Conservation (phyloP, 2,329 filamentous ascomycete species). For the Elsinoe arachidis region DNA sequence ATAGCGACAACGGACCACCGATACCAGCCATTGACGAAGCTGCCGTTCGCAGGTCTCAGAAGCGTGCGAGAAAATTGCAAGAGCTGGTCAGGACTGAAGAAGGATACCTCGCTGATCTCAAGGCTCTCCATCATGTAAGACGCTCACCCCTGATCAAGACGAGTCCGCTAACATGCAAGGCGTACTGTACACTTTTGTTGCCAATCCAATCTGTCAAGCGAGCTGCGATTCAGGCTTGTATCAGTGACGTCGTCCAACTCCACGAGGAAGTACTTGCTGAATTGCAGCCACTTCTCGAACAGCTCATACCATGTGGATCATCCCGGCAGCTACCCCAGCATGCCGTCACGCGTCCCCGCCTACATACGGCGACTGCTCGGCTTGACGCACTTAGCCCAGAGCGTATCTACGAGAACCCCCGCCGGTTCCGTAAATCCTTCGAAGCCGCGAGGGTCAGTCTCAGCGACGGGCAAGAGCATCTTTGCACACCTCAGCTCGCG, state of each 20-base stretch:
- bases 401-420: constrained; percentile 22
- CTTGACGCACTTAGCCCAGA: constrained; percentile 18
- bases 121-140: constrained; percentile 74
- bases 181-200: constrained; percentile 36
- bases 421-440: constrained; percentile 36
- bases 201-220: constrained; percentile 24
- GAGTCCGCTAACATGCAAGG: constrained; percentile 22
- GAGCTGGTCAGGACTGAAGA: constrained; percentile 83
- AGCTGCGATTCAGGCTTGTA: constrained; percentile 23
- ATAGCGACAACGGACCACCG: constrained; percentile 42
- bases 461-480: constrained; percentile 29
- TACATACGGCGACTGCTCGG: neutral
- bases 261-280: constrained; percentile 75
- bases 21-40: constrained; percentile 53
- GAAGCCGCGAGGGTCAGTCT: constrained; percentile 36
- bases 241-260: constrained; percentile 65
- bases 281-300: constrained; percentile 43
- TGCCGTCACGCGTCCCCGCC: neutral
- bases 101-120: constrained; percentile 77
- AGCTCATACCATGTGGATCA: neutral
- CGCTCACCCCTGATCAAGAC: neutral
- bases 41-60: constrained; percentile 61
- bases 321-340: no score
- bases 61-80: constrained; percentile 70
- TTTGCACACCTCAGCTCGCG: constrained; percentile 46